Evolutionary conservation across 1,284 basidiomycete genomes (phyloP).

Genomic region (Cryptococcus sp.): DNA sequence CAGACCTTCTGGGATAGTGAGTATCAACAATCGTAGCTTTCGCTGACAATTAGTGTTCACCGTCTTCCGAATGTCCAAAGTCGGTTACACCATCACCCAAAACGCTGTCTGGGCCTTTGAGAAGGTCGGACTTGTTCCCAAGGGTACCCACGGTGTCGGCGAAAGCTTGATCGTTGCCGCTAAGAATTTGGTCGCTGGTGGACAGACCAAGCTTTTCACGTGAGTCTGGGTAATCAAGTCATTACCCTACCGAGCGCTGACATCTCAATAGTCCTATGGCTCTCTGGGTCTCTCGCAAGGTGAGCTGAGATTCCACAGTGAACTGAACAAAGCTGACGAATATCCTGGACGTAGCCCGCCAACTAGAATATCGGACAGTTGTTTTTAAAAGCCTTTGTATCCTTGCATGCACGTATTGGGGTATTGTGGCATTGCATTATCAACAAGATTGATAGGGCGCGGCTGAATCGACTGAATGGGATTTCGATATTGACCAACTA

Average conservation of each 20-base stretch:
- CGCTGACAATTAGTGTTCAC: slow-evolving; percentile 60
- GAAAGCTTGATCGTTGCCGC: slow-evolving; percentile 84
- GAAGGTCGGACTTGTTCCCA: slow-evolving; percentile 76
- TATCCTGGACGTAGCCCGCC: slow-evolving; percentile 8
- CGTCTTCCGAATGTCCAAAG: slow-evolving; percentile 85
- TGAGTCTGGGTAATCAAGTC: slow-evolving; percentile 18
- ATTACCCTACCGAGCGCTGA: background rate
- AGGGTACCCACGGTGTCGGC: slow-evolving; percentile 90
- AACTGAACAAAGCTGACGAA: slow-evolving; percentile 2
- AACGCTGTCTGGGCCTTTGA: slow-evolving; percentile 77
- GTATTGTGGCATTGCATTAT: background rate
- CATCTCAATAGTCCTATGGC: slow-evolving; percentile 36
- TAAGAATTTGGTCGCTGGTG: slow-evolving; percentile 78
- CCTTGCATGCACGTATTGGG: background rate
- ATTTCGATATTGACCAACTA: background rate
- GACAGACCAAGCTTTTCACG: slow-evolving; percentile 74
- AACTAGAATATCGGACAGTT: slow-evolving; percentile 11
- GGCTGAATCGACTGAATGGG: background rate
- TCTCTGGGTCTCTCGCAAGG: slow-evolving; percentile 46
- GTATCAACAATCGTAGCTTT: slow-evolving; percentile 12
- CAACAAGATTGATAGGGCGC: background rate
- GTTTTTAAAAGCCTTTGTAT: too few relatives aligned
- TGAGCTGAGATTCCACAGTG: slow-evolving; percentile 6
- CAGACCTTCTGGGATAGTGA: slow-evolving; percentile 88
- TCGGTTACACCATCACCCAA: slow-evolving; percentile 84